Percentiles rank a stretch among this genome's conserved stretches.
These are phyloP conservation scores for Dothidotthia symphoricarpi DNA, from an alignment of 2,329 filamentous ascomycete genomes.

Conservation along the genomic window DNA sequence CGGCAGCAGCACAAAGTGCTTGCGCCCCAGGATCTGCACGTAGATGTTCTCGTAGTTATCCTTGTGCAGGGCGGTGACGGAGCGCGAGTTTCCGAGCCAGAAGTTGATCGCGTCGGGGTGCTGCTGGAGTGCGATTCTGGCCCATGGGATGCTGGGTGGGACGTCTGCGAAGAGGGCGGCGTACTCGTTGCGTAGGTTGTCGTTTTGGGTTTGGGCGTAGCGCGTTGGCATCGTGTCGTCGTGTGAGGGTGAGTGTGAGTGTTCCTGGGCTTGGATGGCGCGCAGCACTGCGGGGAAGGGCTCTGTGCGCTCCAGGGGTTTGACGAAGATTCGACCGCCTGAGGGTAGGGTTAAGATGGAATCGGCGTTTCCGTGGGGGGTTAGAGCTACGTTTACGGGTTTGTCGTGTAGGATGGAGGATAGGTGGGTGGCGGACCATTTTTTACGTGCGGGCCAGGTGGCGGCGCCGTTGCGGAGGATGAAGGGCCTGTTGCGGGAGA, in stretches of 20 bases:
- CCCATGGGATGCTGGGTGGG: conserved; percentile 66
- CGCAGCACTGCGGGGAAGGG: conserved; percentile 62
- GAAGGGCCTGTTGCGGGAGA: conserved; percentile 72
- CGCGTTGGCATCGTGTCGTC: conserved; percentile 12
- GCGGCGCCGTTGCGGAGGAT: conserved; percentile 63
- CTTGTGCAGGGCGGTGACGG: conserved; percentile 71
- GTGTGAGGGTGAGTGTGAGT: background rate
- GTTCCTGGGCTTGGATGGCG: conserved; percentile 60
- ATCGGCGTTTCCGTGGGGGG: conserved; percentile 65
- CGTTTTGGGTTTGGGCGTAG: conserved; percentile 81
- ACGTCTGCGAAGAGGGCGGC: conserved; percentile 61
- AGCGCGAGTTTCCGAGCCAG: conserved; percentile 72
- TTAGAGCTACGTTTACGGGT: conserved; percentile 72
- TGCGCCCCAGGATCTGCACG: conserved; percentile 69
- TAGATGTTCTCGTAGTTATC: conserved; percentile 88
- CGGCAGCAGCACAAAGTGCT: conserved; percentile 74
- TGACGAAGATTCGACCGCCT: conserved; percentile 56
- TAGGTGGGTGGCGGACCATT: conserved; percentile 65
- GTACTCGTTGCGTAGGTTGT: conserved; percentile 77
- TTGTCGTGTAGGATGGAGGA: conserved; percentile 54
- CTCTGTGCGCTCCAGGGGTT: conserved; percentile 67
- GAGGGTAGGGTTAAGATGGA: conserved; percentile 64
- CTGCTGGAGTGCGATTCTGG: conserved; percentile 65
- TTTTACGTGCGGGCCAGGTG: conserved; percentile 61
- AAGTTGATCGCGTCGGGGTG: conserved; percentile 75